Conservation (phyloP, 345 rosid species). For the Arabis hirsuta region DNA sequence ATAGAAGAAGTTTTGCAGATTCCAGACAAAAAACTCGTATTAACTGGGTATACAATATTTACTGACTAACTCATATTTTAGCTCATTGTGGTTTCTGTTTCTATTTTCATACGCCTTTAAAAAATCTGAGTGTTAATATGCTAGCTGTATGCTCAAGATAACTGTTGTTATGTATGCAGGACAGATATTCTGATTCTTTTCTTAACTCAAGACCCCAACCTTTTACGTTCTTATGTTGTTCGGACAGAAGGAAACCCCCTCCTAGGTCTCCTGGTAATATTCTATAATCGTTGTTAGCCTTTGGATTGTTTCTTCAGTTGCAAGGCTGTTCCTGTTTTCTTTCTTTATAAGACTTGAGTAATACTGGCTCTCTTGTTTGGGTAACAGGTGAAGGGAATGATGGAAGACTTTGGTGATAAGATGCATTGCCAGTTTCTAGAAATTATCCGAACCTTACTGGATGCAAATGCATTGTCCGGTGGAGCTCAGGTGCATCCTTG, state of each 20-base stretch:
- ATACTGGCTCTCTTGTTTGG: conserved; percentile 20
- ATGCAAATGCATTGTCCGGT: conserved; percentile 77
- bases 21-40: conserved; percentile 84
- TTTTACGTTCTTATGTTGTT: conserved; percentile 88
- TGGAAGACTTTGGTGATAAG: conserved; percentile 90
- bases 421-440: conserved; percentile 99
- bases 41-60: conserved; percentile 73
- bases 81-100: conserved; percentile 29
- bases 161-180: conserved; percentile 78
- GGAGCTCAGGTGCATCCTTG: conserved; percentile 70
- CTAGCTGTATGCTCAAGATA: conserved; percentile 33
- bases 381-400: conserved; percentile 90
- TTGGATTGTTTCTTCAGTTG: conserved; percentile 27
- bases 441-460: conserved; percentile 94
- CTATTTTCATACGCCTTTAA: conserved; percentile 7
- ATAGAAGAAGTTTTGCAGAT: conserved; percentile 82
- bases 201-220: conserved; percentile 94
- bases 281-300: conserved; percentile 27
- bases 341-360: not conserved
- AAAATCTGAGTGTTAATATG: conserved; percentile 10
- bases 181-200: conserved; percentile 99
- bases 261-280: conserved; percentile 85
- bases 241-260: conserved; percentile 80
- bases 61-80: conserved; percentile 4
- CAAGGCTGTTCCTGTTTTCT: conserved; percentile 3